Percentiles rank a stretch among this genome's conserved stretches.
Conservation (phyloP, 768 basidiomycete species). For the Mycena amicta region DNA sequence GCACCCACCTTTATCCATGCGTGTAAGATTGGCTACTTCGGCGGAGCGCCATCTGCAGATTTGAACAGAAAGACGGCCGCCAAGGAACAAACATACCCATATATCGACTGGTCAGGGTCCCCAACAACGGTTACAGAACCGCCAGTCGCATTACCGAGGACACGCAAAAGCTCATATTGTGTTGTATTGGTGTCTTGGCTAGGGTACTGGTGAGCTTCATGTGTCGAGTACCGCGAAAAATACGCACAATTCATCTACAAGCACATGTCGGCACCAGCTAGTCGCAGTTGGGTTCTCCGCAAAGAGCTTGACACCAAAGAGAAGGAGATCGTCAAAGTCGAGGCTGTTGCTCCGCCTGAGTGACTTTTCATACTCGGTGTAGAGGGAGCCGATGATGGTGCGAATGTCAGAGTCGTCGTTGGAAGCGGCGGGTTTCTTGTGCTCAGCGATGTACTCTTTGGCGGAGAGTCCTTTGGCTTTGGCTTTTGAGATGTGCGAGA, state of each 20-base stretch:
- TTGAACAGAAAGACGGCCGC: constrained; percentile 32
- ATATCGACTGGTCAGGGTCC: constrained; percentile 85
- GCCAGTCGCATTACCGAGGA: constrained; percentile 50
- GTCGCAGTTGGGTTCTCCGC: constrained; percentile 47
- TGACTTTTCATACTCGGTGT: constrained; percentile 64
- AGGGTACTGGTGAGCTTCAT: not conserved
- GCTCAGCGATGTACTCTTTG: constrained; percentile 40
- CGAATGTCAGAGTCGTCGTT: constrained; percentile 33
- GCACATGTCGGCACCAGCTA: constrained; percentile 65
- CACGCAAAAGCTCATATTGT: constrained; percentile 80
- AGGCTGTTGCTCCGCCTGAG: constrained; percentile 68
- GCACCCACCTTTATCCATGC: constrained; percentile 64
- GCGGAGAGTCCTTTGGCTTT: constrained; percentile 68
- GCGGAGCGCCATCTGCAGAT: constrained; percentile 87
- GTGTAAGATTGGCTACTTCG: constrained; percentile 71
- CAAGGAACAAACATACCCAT: not conserved
- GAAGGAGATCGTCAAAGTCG: constrained; percentile 86
- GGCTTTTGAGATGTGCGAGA: constrained; percentile 73
- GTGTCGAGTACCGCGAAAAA: too few relatives aligned
- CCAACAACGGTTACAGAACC: constrained; percentile 79
- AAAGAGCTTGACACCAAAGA: constrained; percentile 73
- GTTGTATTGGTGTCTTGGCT: constrained; percentile 82
- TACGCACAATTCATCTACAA: constrained; percentile 83
- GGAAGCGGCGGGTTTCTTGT: constrained; percentile 23
- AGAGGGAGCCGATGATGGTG: constrained; percentile 52